Base-by-base conservation (phyloP, 805 yeast genomes). In the Metschnikowia henanensis region DNA sequence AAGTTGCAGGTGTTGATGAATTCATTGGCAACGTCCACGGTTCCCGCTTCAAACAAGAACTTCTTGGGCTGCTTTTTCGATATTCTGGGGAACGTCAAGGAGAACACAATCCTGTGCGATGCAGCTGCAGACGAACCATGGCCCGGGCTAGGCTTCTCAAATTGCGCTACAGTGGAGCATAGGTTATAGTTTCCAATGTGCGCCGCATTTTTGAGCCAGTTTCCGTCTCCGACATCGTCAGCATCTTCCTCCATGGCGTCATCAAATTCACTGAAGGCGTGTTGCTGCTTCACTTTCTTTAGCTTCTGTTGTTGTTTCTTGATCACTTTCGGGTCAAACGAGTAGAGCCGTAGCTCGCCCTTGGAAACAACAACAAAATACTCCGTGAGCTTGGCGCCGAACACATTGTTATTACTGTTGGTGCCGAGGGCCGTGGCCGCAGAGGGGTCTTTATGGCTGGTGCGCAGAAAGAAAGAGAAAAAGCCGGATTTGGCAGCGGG, bases 1-100 rank as follows among this genome's bases (percentile, higher is more conserved):
- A 87, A 90, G 62, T 89, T 90, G 64, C 94, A 83, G 5, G 92
- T 80, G 52, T 83, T 78, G 15, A 86, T 80, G 62, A 79, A 87
- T 57, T 81, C 85, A 33, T 68, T 65, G 0, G 96, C 94, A 46
- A 79, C 77, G 52, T 82, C 86, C 19, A 68, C 59, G 12, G 87
- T 80, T 9, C 84, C 83, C 0, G 89, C 81, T 62, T 79, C 81
- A 60, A 86, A 84, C 23, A 80, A 67, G 15, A 85, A 66, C 46
- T 68, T 71, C 49, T 70, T 71, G 21, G 66, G 62, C 9, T 57
- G 59, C 21, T 41, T 60, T 30, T 65, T 57, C 30, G 70, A 64
- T 3, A 58, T 56, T 26, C 66, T 68, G 4, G 87, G 85, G 53
- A 83, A 72, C 4, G 77, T 72, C 45, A 83, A 64, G 16, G 79